Evolutionary conservation across 2,329 filamentous ascomycete genomes (phyloP).

Genomic region (Monosporascus sp.): DNA sequence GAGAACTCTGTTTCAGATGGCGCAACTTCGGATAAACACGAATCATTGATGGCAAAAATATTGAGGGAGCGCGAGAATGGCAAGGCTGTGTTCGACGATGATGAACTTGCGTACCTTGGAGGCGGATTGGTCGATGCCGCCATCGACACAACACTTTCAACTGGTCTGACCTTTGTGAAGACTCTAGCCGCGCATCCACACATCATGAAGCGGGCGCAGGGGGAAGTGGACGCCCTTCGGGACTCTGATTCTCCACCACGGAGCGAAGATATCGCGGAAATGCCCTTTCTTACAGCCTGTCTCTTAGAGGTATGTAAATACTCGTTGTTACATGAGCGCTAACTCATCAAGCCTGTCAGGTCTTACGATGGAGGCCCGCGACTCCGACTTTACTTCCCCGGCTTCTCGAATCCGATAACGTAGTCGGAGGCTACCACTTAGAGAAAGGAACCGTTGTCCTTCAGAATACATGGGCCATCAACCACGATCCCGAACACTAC

Average conservation of each 20-base stretch:
- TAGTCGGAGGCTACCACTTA: conserved; percentile 8
- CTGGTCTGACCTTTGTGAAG: conserved; percentile 9
- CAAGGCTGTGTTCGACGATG: conserved; percentile 7
- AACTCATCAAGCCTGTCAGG: neutral
- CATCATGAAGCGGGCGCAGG: conserved; percentile 9
- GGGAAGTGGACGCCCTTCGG: conserved; percentile 10
- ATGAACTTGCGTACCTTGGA: conserved; percentile 10
- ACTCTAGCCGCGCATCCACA: conserved; percentile 10
- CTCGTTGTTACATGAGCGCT: neutral
- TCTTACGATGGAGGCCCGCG: conserved; percentile 12
- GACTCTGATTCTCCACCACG: conserved; percentile 6
- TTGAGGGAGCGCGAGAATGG: conserved; percentile 3
- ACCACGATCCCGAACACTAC: conserved; percentile 11
- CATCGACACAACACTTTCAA: conserved; percentile 11
- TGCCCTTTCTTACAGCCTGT: conserved; percentile 15
- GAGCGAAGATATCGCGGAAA: neutral
- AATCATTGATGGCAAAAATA: conserved; percentile 5
- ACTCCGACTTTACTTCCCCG: conserved; percentile 9
- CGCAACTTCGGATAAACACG: neutral
- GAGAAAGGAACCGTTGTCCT: conserved; percentile 31
- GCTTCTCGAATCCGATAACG: conserved; percentile 10
- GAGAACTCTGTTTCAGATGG: neutral
- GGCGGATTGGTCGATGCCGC: conserved; percentile 13
- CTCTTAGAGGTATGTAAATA: conserved; percentile 7
- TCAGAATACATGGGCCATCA: conserved; percentile 34